Percentiles rank a stretch among this genome's conserved stretches.
Conservation (phyloP, 495 filamentous ascomycete species). For the Pyrenula aspistea region DNA sequence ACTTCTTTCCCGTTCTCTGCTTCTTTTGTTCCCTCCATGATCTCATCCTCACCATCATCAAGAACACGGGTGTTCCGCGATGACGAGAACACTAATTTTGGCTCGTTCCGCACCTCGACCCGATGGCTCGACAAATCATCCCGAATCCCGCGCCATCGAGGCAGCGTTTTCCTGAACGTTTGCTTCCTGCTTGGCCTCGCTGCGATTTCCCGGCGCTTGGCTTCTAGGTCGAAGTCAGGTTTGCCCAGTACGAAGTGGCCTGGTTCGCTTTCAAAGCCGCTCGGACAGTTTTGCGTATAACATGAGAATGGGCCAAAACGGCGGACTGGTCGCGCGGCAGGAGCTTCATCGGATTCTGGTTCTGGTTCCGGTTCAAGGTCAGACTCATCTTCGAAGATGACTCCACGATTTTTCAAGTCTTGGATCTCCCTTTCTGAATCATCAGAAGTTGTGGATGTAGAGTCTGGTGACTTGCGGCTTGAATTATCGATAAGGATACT, state of each 20-base stretch:
- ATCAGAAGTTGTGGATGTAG: background rate
- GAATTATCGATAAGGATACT: background rate
- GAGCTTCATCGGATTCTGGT: background rate
- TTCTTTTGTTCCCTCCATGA: background rate
- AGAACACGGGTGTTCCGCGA: background rate
- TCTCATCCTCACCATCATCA: background rate
- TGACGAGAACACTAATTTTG: background rate
- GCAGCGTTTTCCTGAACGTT: background rate
- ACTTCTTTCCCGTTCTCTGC: background rate
- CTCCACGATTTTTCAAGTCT: background rate
- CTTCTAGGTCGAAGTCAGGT: background rate
- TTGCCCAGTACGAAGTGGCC: background rate
- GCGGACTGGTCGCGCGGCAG: background rate
- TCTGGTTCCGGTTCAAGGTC: background rate
- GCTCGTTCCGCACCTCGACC: background rate
- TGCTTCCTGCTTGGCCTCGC: background rate
- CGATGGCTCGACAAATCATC: background rate
- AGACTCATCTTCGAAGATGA: slow-evolving; percentile 1
- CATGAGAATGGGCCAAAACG: background rate
- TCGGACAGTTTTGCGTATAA: background rate
- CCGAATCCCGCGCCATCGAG: background rate
- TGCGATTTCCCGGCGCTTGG: background rate
- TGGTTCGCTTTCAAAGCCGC: background rate
- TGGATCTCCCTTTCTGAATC: background rate
- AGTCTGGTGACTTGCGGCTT: background rate